These are phyloP conservation scores for Pontederia paniculata DNA, from an alignment of 176 grass and related monocot species.

Conservation along the genomic window DNA sequence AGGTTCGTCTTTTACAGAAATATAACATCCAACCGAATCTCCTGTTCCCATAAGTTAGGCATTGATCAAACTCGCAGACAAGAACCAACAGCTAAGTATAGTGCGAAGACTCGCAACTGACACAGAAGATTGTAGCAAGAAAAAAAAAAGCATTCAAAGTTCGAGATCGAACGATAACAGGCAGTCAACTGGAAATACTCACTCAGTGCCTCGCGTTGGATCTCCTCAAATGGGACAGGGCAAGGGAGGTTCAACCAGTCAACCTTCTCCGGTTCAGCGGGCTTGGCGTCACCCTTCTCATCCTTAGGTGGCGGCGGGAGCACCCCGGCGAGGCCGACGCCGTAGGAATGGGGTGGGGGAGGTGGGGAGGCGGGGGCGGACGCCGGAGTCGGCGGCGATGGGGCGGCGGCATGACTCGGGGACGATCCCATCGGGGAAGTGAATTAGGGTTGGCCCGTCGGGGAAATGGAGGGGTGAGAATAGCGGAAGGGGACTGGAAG, in stretches of 20 bases:
- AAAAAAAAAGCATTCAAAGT: constrained; percentile 2
- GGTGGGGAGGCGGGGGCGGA: background rate
- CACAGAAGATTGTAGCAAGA: background rate
- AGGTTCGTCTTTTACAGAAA: no score
- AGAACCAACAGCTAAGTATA: no score
- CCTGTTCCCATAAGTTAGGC: no score
- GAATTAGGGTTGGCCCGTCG: no score
- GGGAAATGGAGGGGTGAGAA: no score
- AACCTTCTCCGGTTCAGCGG: constrained; percentile 33
- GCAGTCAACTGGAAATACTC: constrained; percentile 9
- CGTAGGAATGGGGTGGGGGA: background rate
- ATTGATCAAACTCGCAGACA: no score
- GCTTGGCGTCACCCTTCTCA: background rate
- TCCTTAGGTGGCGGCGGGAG: background rate
- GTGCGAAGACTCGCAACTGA: background rate
- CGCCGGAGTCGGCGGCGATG: background rate
- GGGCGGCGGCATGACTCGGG: background rate
- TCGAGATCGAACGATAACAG: background rate
- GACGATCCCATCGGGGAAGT: background rate
- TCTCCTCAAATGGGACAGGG: constrained; percentile 43
- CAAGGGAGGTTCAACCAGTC: constrained; percentile 67
- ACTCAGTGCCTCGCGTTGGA: constrained; percentile 58
- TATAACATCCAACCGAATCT: no score
- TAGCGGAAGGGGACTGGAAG: no score
- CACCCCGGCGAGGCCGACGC: background rate